Evolutionary conservation across 1,139 yeast species (phyloP).

Genomic region (Diutina pseudorugosa): DNA sequence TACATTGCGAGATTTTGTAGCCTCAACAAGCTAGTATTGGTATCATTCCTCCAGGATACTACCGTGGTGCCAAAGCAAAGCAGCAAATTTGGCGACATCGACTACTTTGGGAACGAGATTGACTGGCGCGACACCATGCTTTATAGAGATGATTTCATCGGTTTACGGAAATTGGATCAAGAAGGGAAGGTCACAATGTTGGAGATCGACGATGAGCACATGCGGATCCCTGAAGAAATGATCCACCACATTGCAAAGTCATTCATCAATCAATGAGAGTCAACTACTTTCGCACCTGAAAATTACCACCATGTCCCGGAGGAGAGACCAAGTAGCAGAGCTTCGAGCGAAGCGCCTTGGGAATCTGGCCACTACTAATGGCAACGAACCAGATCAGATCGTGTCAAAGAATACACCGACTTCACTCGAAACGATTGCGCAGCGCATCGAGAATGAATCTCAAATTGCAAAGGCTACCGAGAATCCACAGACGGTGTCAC

Average conservation of each 20-base stretch:
- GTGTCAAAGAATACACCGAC: background rate
- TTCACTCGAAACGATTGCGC: background rate
- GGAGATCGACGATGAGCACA: constrained; percentile 50
- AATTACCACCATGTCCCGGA: background rate
- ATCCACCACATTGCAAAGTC: background rate
- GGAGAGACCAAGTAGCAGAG: background rate
- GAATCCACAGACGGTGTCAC: background rate
- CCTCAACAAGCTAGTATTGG: constrained; percentile 44
- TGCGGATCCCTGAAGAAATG: constrained; percentile 38
- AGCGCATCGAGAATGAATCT: background rate
- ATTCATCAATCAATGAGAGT: background rate
- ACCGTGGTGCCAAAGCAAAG: constrained; percentile 65
- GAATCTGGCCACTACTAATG: background rate
- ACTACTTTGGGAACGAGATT: constrained; percentile 27
- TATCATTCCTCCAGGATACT: constrained; percentile 48
- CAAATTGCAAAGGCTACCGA: background rate
- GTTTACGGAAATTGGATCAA: constrained; percentile 37
- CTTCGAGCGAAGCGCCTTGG: constrained; percentile 1
- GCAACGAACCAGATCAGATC: background rate
- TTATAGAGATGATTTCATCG: constrained; percentile 45
- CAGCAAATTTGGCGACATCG: constrained; percentile 52
- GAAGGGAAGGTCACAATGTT: constrained; percentile 34
- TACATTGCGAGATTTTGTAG: constrained; percentile 21
- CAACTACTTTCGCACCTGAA: background rate
- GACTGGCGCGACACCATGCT: constrained; percentile 38